Conservation (phyloP, 108 stramenopile genomes). For the Nannochloropsis granulata region DNA sequence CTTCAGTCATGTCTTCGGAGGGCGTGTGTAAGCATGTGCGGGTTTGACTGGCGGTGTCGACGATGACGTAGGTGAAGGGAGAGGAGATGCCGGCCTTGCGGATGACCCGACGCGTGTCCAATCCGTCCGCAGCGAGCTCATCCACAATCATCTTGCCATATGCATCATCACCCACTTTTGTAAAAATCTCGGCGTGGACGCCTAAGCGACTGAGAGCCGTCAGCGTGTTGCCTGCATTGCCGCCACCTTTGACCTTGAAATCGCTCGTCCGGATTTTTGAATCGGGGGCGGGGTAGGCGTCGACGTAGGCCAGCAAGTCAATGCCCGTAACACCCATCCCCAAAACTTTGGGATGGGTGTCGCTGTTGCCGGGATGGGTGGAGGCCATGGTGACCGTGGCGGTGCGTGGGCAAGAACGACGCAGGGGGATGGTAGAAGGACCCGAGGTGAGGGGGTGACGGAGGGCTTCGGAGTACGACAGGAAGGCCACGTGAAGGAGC, state of each 20-base stretch:
- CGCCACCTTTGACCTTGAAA: conserved; percentile 24
- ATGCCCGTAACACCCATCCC: conserved; percentile 19
- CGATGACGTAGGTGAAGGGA: conserved; percentile 31
- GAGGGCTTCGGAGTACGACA: no score
- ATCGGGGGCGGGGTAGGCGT: conserved; percentile 22
- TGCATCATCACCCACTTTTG: conserved; percentile 25
- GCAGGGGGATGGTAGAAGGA: no score
- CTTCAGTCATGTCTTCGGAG: conserved; percentile 13
- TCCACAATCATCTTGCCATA: conserved; percentile 22
- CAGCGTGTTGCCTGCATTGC: conserved; percentile 29
- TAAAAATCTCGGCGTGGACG: background rate
- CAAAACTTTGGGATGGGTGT: conserved; percentile 6
- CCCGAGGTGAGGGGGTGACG: no score
- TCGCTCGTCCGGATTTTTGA: conserved; percentile 15
- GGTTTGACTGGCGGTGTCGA: conserved; percentile 20
- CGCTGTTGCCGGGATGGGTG: background rate
- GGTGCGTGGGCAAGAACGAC: no score
- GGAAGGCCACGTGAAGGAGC: no score
- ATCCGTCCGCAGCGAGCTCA: conserved; percentile 14
- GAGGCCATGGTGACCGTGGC: no score
- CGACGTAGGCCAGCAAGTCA: conserved; percentile 21
- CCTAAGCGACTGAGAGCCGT: conserved; percentile 23
- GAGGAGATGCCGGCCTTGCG: conserved; percentile 26
- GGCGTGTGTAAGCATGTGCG: conserved; percentile 35
- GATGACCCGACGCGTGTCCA: conserved; percentile 21